These are phyloP conservation scores for Talaromyces sp. DNA, from an alignment of 2,329 filamentous ascomycete species.

Conservation along the genomic window DNA sequence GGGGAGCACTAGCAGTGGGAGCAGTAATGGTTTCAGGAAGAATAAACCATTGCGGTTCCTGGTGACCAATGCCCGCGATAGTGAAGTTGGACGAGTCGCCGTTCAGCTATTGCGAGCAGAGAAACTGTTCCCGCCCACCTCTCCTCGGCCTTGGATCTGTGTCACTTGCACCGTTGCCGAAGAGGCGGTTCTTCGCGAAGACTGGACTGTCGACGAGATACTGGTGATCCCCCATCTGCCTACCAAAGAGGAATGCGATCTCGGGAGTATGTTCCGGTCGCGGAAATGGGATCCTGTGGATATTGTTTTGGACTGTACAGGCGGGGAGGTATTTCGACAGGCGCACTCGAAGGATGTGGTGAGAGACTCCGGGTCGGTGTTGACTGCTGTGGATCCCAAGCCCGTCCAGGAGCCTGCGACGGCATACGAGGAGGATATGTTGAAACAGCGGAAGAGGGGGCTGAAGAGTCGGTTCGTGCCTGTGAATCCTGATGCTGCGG, in stretches of 20 bases:
- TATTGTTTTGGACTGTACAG: constrained; percentile 45
- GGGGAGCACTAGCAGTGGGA: constrained; percentile 1
- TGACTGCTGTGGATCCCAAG: constrained; percentile 38
- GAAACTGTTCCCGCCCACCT: constrained; percentile 31
- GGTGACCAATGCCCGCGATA: constrained; percentile 41
- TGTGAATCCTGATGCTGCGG: constrained; percentile 39
- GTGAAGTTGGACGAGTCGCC: constrained; percentile 41
- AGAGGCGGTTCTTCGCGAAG: constrained; percentile 29
- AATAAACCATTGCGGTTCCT: constrained; percentile 36
- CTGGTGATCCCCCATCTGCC: constrained; percentile 34
- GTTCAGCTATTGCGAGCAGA: constrained; percentile 42
- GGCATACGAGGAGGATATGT: constrained; percentile 19
- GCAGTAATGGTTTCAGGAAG: constrained; percentile 5
- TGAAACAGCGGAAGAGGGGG: constrained; percentile 25
- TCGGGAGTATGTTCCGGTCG: constrained; percentile 34
- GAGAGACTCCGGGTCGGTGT: constrained; percentile 35
- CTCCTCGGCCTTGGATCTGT: constrained; percentile 39
- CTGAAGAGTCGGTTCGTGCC: constrained; percentile 39
- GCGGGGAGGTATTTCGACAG: constrained; percentile 36
- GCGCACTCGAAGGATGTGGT: constrained; percentile 37
- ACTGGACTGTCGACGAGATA: constrained; percentile 37
- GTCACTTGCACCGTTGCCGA: constrained; percentile 35
- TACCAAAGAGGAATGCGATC: constrained; percentile 29
- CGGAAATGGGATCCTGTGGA: constrained; percentile 41
- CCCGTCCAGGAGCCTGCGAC: constrained; percentile 21